These are phyloP conservation scores for Zoysia japonica DNA, from an alignment of 176 grass and related monocot species.

Conservation along the genomic window DNA sequence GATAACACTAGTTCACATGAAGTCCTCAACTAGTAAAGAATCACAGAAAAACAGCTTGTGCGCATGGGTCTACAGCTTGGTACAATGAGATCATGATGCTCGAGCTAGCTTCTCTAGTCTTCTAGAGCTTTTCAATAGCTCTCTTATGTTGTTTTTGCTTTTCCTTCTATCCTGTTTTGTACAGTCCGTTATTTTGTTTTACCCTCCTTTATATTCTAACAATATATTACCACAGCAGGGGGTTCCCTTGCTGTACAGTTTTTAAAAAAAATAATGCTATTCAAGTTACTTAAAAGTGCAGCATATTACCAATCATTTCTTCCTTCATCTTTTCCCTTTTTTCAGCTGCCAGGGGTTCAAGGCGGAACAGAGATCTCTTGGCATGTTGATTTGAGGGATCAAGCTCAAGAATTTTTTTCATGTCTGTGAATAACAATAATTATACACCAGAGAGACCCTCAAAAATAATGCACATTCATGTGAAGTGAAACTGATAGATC, in stretches of 20 bases:
- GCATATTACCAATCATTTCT: constrained; percentile 84
- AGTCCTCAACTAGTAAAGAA: constrained; percentile 7
- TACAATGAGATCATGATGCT: not conserved
- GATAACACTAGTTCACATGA: not conserved
- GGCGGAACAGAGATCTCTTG: constrained; percentile 58
- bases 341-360: constrained; percentile 84
- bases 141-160: too few relatives aligned
- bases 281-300: constrained; percentile 10
- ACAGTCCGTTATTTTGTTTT: too few relatives aligned
- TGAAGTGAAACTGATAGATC: constrained; percentile 3
- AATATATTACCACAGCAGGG: too few relatives aligned
- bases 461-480: not conserved
- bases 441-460: constrained; percentile 13
- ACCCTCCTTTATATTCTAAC: too few relatives aligned
- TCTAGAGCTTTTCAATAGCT: too few relatives aligned
- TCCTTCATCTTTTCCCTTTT: constrained; percentile 98
- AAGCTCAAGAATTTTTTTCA: constrained; percentile 78
- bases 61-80: not conserved
- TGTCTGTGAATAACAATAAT: constrained; percentile 53
- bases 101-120: too few relatives aligned
- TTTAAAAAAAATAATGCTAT: not conserved
- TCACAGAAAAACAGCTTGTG: not conserved
- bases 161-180: too few relatives aligned
- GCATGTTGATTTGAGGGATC: constrained; percentile 87
- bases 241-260: too few relatives aligned